phyloP scores from a whole-genome alignment of 176 grass and related monocot species.

The Aegilops longissima region DNA sequence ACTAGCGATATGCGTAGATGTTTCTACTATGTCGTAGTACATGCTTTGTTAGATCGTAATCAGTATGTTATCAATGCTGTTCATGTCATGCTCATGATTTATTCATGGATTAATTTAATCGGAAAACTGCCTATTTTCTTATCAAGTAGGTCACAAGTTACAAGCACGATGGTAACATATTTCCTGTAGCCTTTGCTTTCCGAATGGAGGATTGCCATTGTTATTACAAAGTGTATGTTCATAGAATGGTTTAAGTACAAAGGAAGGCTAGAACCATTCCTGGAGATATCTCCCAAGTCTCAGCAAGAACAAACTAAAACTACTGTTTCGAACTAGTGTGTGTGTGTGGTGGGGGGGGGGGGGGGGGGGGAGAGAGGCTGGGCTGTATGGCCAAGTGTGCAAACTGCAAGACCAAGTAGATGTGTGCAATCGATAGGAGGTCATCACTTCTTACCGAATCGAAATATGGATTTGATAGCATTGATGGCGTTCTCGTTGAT shows the following conservation, averaged over 20 bases:
- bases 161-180: background rate
- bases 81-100: too few relatives aligned
- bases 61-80: too few relatives aligned
- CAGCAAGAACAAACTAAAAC: constrained; percentile 37
- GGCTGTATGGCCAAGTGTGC: background rate
- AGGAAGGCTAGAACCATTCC: background rate
- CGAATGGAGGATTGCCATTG: constrained; percentile 1
- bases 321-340: constrained; percentile 20
- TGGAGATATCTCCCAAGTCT: constrained; percentile 28
- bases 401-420: background rate
- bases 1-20: too few relatives aligned
- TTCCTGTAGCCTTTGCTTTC: constrained; percentile 30
- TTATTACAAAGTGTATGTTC: constrained; percentile 18
- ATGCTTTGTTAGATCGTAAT: too few relatives aligned
- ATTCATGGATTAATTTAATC: too few relatives aligned
- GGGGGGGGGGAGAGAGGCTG: background rate
- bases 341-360: background rate
- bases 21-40: too few relatives aligned
- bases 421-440: background rate
- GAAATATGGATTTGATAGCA: constrained; percentile 90
- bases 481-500: constrained; percentile 96
- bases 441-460: constrained; percentile 64
- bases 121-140: too few relatives aligned
- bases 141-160: too few relatives aligned
- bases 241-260: constrained; percentile 29